Evolutionary conservation across 768 basidiomycete species (phyloP).

Genomic region (Lactifluus hygrophoroides): DNA sequence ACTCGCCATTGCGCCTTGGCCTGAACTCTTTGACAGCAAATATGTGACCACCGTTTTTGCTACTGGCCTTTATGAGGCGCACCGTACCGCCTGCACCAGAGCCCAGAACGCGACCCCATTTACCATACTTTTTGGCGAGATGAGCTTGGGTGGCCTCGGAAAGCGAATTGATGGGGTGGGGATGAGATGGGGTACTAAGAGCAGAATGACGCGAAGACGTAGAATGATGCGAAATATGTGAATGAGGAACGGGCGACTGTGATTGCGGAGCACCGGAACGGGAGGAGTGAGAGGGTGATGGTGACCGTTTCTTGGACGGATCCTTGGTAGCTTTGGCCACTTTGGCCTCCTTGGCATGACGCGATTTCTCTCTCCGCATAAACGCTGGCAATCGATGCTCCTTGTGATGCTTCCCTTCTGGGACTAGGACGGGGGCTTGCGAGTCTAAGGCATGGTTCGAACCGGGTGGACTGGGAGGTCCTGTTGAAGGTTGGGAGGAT

Average conservation of each 20-base stretch:
- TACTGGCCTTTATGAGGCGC: constrained; percentile 80
- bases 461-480: constrained; percentile 19
- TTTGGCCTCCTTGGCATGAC: constrained; percentile 25
- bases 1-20: constrained; percentile 79
- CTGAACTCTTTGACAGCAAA: constrained; percentile 98
- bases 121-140: constrained; percentile 97
- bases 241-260: neutral
- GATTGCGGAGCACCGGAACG: constrained; percentile 1
- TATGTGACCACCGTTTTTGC: constrained; percentile 73
- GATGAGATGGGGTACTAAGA: constrained; percentile 12
- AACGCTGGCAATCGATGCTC: constrained; percentile 28
- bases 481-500: constrained; percentile 19
- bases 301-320: constrained; percentile 18
- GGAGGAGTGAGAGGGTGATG: constrained; percentile 23
- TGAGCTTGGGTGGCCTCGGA: constrained; percentile 83
- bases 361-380: constrained; percentile 28
- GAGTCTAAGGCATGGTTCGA: constrained; percentile 6
- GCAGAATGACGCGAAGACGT: constrained; percentile 7
- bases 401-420: constrained; percentile 21
- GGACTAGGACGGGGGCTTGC: neutral
- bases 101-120: constrained; percentile 94
- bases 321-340: constrained; percentile 3
- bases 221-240: constrained; percentile 9
- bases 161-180: constrained; percentile 48
- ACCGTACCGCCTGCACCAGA: constrained; percentile 98